Evolutionary conservation across 2,329 filamentous ascomycete species (phyloP).

Genomic region (Trichoderma sp.): DNA sequence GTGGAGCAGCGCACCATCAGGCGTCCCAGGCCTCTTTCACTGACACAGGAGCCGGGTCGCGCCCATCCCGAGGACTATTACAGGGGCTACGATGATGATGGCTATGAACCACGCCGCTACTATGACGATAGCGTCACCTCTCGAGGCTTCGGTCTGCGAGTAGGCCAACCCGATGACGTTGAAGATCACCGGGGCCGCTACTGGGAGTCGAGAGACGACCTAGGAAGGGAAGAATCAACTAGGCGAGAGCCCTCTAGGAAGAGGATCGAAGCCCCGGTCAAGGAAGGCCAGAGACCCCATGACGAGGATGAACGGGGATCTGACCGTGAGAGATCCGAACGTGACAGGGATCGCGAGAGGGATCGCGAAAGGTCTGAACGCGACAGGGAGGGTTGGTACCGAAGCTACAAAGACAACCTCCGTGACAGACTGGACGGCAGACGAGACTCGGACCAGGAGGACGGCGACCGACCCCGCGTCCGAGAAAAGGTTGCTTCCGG

Average conservation of each 20-base stretch:
- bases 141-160: slow-evolving; percentile 58
- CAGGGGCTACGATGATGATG: slow-evolving; percentile 50
- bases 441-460: slow-evolving; percentile 41
- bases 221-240: slow-evolving; percentile 31
- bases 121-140: slow-evolving; percentile 50
- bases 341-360: slow-evolving; percentile 28
- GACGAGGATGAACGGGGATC: slow-evolving; percentile 37
- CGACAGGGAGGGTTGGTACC: slow-evolving; percentile 38
- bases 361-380: slow-evolving; percentile 32
- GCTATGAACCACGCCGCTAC: slow-evolving; percentile 46
- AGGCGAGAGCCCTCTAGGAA: slow-evolving; percentile 34
- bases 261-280: slow-evolving; percentile 34
- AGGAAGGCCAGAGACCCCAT: slow-evolving; percentile 29
- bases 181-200: slow-evolving; percentile 48
- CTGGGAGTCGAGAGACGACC: slow-evolving; percentile 37
- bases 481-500: slow-evolving; percentile 53
- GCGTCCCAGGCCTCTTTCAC: slow-evolving; percentile 51
- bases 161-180: slow-evolving; percentile 38
- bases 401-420: slow-evolving; percentile 36
- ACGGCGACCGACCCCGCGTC: slow-evolving; percentile 46
- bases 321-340: slow-evolving; percentile 38
- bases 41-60: slow-evolving; percentile 55
- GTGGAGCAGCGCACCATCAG: slow-evolving; percentile 34
- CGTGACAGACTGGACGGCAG: slow-evolving; percentile 40
- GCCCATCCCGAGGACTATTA: slow-evolving; percentile 53